Evolutionary conservation across 495 filamentous ascomycete species (phyloP), one percentile per base, ranked within the genome.

Genomic region (Trichoderma asperelloides): DNA sequence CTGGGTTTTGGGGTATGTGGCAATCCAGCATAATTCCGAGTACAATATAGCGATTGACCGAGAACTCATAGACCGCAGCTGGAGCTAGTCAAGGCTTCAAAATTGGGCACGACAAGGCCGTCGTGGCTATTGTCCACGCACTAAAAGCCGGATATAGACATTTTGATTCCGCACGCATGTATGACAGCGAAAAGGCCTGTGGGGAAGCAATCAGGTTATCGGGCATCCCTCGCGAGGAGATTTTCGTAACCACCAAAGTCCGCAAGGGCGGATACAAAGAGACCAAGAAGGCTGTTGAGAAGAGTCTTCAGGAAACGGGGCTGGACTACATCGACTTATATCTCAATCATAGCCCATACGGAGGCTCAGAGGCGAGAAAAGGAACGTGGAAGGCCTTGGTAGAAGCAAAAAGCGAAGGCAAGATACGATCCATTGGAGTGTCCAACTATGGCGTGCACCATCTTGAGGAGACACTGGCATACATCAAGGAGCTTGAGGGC

Each of bases 401-500:
- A 69, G 88, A 90, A 75, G 86, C 86, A 9, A 82, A 89, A 23
- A 76, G 80, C 4, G 82, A 82, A 7, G 86, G 88, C 0, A 80
- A 88, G 70, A 72, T 90, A 27, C 84, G 75, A 71, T 84, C 79
- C 11, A 85, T 81, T 7, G 88, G 88, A 2, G 85, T 91, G 2
- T 87, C 84, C 71, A 90, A 90, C 71, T 90, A 83, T 73, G 88
- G 88, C 5, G 81, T 87, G 21, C 81, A 83, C 66, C 88, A 91
- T 76, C 84, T 91, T 16, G 76, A 88, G 69, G 88, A 91, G 74
- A 79, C 91, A 12, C 76, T 87, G 63, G 79, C 72, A 30, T 84
- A 81, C 15, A 80, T 79, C 57, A 85, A 82, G 21, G 74, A 73
- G 15, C 74, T 88, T 25, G 62, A 72, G 11, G 87, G 88, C 0